Base-by-base conservation (phyloP, 208 protist genomes). In the Strigomonas galati region DNA sequence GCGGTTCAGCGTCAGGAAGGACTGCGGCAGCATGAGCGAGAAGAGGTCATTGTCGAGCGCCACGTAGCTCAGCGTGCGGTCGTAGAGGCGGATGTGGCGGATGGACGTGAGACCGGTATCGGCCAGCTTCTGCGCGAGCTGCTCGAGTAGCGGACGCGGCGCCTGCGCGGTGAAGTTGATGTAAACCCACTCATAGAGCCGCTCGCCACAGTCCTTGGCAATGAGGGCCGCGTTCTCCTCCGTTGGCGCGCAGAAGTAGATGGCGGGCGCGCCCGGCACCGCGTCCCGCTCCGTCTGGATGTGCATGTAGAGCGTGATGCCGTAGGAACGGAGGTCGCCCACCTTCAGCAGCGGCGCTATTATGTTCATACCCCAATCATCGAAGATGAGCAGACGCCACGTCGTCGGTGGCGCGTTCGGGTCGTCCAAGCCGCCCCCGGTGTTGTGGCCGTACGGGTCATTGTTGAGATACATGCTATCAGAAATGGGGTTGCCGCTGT, bases 181-280 rank as follows among this genome's bases (percentile, higher is more conserved):
- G 70, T 97, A 94, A 27, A 95, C 73, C 82, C 85, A 92, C 64
- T 91, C 82, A 65, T 95, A 97, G 57, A 94, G 69, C 26, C 71
- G 72, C n/a, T 74, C 60, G n/a, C 76, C 66, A 53, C 84, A 88
- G 70, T 95, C 92, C 49, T 78, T 65, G 17, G 85, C 81, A 51
- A 97, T 95, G 54, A 62, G 63, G 28, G 59, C 52, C 28, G 94
- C 85, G 71, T 95, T 95, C 60, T 94, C 85, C 57, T 84, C 78
- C 0, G 89, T 94, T n/a, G 92, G 92, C 10, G 81, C 80, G 48
- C 87, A 92, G 61, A 97, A 93, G 67, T 97, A 97, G 37, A 97
- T 84, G 17, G 84, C 89, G 27, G 92, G 92, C 0, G 88, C 89
- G n/a, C 90, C 92, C 2, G 87, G 84, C 2, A 97, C 89, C 12